These are phyloP conservation scores for Skeletonema tropicum DNA, from an alignment of 108 stramenopile genomes.

Conservation along the genomic window DNA sequence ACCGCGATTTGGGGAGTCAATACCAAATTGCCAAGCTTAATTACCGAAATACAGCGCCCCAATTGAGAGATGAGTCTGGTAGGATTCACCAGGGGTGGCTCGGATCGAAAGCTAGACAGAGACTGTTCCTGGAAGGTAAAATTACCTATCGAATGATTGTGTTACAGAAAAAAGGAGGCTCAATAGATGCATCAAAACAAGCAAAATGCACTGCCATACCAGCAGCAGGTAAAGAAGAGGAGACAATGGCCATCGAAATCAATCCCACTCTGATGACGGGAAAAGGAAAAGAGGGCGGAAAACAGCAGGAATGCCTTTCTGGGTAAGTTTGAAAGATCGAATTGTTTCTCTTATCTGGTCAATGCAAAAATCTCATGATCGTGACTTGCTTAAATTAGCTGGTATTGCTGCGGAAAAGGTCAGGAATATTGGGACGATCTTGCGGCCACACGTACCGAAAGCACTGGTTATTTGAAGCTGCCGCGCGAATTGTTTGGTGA, in stretches of 20 bases:
- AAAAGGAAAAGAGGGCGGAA: conserved; percentile 42
- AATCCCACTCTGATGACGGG: conserved; percentile 48
- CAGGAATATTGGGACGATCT: conserved; percentile 36
- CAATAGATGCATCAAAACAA: neutral
- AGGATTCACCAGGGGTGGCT: conserved; percentile 61
- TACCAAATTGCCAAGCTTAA: conserved; percentile 51
- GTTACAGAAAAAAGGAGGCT: conserved; percentile 34
- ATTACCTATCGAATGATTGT: conserved; percentile 58
- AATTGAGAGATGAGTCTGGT: conserved; percentile 30
- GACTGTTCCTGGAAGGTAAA: conserved; percentile 55
- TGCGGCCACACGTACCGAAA: conserved; percentile 37
- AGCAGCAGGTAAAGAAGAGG: neutral
- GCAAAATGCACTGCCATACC: neutral
- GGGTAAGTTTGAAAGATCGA: neutral
- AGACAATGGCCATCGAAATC: conserved; percentile 22
- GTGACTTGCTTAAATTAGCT: neutral
- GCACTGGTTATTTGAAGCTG: conserved; percentile 35
- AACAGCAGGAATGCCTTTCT: conserved; percentile 43
- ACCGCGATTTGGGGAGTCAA: conserved; percentile 50
- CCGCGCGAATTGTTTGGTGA: conserved; percentile 43
- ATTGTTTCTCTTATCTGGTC: too few species aligned
- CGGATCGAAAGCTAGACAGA: conserved; percentile 56
- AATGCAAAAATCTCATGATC: too few species aligned
- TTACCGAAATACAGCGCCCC: conserved; percentile 50
- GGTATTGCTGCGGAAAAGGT: conserved; percentile 61